Percentiles rank a stretch among this genome's conserved stretches.
phyloP scores from a whole-genome alignment of 116 monocot genomes.

The Posidonia oceanica region DNA sequence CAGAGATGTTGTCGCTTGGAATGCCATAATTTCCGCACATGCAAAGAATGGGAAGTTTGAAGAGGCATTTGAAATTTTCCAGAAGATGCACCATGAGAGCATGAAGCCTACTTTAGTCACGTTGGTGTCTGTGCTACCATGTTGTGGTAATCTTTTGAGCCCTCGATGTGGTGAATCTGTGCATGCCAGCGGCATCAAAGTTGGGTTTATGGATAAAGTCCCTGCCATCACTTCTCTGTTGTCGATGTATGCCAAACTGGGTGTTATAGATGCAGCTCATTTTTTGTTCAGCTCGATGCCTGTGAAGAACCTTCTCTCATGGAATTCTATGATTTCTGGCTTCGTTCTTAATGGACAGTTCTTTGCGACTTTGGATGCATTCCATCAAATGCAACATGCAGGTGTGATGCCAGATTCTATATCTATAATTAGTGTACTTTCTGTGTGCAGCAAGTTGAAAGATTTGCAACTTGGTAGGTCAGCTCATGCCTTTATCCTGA shows the following conservation, averaged over 20 bases:
- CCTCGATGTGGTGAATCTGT: constrained; percentile 26
- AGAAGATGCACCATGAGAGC: constrained; percentile 20
- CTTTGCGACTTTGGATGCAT: constrained; percentile 17
- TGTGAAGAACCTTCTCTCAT: constrained; percentile 41
- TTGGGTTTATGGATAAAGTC: constrained; percentile 18
- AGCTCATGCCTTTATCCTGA: constrained; percentile 40
- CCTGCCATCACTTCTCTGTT: constrained; percentile 34
- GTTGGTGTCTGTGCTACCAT: constrained; percentile 33
- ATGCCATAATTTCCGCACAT: constrained; percentile 54
- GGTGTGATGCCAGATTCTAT: constrained; percentile 39
- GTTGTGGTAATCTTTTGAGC: constrained; percentile 24
- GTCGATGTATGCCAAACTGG: constrained; percentile 57
- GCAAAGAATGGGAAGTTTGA: constrained; percentile 17
- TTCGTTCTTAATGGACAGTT: constrained; percentile 28
- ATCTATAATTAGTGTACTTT: constrained; percentile 35
- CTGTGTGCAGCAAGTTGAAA: constrained; percentile 17
- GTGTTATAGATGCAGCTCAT: constrained; percentile 24
- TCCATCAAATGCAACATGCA: constrained; percentile 23
- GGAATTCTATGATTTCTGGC: constrained; percentile 56
- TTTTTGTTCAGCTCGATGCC: constrained; percentile 19
- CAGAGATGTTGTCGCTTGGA: constrained; percentile 31
- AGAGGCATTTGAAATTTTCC: constrained; percentile 32
- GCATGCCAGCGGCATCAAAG: constrained; percentile 34
- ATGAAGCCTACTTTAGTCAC: constrained; percentile 36
- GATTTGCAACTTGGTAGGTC: constrained; percentile 27